Base-by-base conservation (phyloP, 1,139 yeast species). In the Suhomyces coccinellae region DNA sequence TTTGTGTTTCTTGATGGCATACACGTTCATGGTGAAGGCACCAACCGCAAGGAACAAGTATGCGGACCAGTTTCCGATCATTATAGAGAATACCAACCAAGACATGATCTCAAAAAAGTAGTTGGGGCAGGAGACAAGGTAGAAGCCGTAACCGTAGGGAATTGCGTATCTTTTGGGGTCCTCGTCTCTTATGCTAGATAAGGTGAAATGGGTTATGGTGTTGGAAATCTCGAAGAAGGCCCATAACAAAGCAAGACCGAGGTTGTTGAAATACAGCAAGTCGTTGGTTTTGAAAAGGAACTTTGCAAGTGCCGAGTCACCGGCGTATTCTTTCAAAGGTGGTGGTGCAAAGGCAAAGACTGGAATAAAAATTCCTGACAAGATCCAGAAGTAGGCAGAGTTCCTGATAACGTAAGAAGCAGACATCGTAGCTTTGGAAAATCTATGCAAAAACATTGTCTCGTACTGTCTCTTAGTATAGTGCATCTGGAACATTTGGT, bases 401-500 rank as follows among this genome's bases (percentile, higher is more conserved):
- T 93, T 93, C 69, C 91, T 89, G 75, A 93, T 87, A 51, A 93
- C 71, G 66, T 89, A 87, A 64, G 81, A 79, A 39, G 85, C 61
- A 3, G 99, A 99, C 99, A 93, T 93, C 24, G 99, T 93, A 26
- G 89, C 83, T 50, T 83, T 74, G 28, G 97, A 87, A 62, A 93
- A 93, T 52, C 74, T 78, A 68, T 93, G 99, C 40, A 93, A 84
- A 58, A 80, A 84, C 28, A 86, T 56, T 6, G 97, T 89, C 66
- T 93, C 99, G 52, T 77, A 77, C 63, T 90, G 97, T 61, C 99
- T 83, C 71, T 93, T 93, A 52, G 80, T 52, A 59, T 87, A 93
- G 66, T 93, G 99, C 48, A 85, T 66, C 59, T 86, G 55, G 13
- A 85, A 80, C 64, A 90, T 63, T 28, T 61, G 59, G 51, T 70